phyloP scores from a whole-genome alignment of 2,329 filamentous ascomycete species.

The Verticillium nubilum region DNA sequence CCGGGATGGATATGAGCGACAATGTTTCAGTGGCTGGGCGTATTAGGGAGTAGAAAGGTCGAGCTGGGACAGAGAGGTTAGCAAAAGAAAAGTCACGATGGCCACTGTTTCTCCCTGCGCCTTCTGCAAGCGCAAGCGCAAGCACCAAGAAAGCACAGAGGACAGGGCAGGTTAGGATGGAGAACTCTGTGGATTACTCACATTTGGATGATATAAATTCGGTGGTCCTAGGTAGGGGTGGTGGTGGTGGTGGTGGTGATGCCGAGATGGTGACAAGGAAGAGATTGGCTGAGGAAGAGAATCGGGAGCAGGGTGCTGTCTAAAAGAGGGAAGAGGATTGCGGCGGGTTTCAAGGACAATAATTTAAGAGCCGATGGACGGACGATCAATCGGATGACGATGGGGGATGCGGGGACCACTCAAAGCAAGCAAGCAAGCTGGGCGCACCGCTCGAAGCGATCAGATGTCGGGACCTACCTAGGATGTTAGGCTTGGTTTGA shows the following conservation, averaged over 20 bases:
- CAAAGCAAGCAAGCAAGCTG: constrained; percentile 7
- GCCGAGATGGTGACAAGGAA: not conserved
- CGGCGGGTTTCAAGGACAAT: not conserved
- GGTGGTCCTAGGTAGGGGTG: not conserved
- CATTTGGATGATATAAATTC: not conserved
- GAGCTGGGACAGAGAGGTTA: not conserved
- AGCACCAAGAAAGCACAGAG: not conserved
- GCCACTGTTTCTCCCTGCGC: not conserved
- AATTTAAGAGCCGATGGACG: constrained; percentile 1
- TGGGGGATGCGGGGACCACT: constrained; percentile 3
- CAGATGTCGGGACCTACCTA: not conserved
- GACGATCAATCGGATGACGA: constrained; percentile 8
- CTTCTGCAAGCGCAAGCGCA: not conserved
- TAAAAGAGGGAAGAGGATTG: not conserved
- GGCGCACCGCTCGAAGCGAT: not conserved
- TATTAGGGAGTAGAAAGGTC: not conserved
- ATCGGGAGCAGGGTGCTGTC: not conserved
- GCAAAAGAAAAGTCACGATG: not conserved
- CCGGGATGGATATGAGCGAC: not conserved
- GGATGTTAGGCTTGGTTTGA: too few relatives aligned
- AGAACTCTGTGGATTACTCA: not conserved
- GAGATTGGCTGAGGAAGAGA: not conserved
- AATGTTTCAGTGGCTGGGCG: not conserved
- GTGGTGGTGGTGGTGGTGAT: not conserved
- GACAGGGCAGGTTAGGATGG: not conserved